Percentiles rank a stretch among this genome's conserved stretches.
These are phyloP conservation scores for Clathrus columnatus DNA, from an alignment of 768 basidiomycete species.

Conservation along the genomic window DNA sequence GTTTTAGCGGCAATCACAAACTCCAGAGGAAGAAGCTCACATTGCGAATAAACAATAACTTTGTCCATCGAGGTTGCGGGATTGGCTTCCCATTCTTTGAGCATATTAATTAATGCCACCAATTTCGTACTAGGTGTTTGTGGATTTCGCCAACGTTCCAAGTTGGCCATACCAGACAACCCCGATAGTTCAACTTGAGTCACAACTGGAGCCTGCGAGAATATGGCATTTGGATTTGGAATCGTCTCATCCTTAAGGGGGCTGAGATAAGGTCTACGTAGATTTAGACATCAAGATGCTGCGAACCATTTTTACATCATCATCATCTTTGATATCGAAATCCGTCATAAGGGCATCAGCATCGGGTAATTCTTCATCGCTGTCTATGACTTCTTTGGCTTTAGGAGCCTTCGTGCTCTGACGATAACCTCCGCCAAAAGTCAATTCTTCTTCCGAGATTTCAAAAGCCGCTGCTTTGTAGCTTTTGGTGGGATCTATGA, in stretches of 20 bases:
- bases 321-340: not conserved
- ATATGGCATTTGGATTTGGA: not conserved
- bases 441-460: conserved; percentile 52
- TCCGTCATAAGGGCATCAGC: not conserved
- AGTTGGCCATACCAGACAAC: not conserved
- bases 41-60: conserved; percentile 64
- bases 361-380: conserved; percentile 6
- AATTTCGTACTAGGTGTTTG: conserved; percentile 53
- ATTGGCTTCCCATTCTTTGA: conserved; percentile 45
- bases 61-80: conserved; percentile 44
- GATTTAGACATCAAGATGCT: not conserved
- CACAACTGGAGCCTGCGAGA: not conserved
- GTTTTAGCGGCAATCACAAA: not conserved
- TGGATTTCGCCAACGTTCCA: conserved; percentile 1
- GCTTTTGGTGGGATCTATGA: conserved; percentile 41
- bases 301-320: not conserved
- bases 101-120: conserved; percentile 42
- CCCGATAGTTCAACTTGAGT: not conserved
- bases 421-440: conserved; percentile 6
- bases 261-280: not conserved
- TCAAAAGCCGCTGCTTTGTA: conserved; percentile 64
- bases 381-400: not conserved
- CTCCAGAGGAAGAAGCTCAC: conserved; percentile 26
- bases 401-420: not conserved
- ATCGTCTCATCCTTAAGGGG: not conserved